Evolutionary conservation across 1,139 yeast species (phyloP), one percentile per base, ranked within the genome.

Genomic region (Geotrichum carabidarum): DNA sequence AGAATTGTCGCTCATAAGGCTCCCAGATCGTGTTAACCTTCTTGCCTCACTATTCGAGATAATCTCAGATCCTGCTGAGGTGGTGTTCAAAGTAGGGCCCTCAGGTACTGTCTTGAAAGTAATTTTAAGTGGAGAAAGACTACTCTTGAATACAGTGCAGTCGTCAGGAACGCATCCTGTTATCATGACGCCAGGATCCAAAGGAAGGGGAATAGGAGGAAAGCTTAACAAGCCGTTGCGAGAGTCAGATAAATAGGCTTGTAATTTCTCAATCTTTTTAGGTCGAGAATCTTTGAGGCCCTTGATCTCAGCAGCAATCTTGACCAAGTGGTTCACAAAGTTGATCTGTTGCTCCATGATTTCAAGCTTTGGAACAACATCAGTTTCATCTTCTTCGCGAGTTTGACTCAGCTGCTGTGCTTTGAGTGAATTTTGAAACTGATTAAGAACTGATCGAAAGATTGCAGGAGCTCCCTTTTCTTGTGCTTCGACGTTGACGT

Each of bases 91-190:
- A 11, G 7, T 6, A 4, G 42, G 17, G 41, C 22, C 31, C 31
- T 44, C 34, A 15, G 51, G 34, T 7, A 43, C 48, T 3, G 95
- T 84, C 62, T 80, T 83, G 66, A 93, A 83, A 0, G 90, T 81
- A 44, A 93, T 78, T 65, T 90, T 90, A 54, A 93, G 74, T 0
- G 99, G 99, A 4, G 94, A 84, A 64, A 93, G 74, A 40, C 96
- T 86, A 59, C 95, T 85, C 67, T 93, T 93, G 72, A 93, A 93
- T 4, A 93, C 97, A 2, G 84, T 78, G 4, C 91, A 85, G 60
- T 86, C 89, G 44, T 83, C 86, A 0, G 96, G 87, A 42, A 86
- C 75, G 38, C 89, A 82, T 4, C 96, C 97, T 58, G 83, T 78
- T 0, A 91, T 76, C 41, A 74, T 74, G 1, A 85, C 74, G 1